Percentiles rank a stretch among this genome's conserved stretches.
These are phyloP conservation scores for Boechera retrofracta DNA, from an alignment of 345 rosid species.

Conservation along the genomic window DNA sequence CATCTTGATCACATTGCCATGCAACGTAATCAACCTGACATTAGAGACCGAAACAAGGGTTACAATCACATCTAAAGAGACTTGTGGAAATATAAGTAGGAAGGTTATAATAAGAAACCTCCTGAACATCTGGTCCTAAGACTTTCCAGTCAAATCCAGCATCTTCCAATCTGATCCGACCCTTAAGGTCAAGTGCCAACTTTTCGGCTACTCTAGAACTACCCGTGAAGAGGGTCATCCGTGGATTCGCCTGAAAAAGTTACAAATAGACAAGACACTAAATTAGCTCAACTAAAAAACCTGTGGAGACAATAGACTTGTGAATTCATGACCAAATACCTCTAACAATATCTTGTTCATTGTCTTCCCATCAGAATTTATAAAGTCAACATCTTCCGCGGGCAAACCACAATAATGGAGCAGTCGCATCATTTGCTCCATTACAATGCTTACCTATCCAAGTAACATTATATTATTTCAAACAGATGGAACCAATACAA, in stretches of 20 bases:
- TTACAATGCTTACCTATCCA: conserved; percentile 83
- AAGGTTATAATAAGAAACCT: conserved; percentile 53
- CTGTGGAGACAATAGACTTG: not conserved
- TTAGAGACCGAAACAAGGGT: conserved; percentile 29
- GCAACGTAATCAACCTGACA: conserved; percentile 91
- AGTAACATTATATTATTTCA: conserved; percentile 14
- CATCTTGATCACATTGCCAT: conserved; percentile 99
- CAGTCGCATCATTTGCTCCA: conserved; percentile 96
- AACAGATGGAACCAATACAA: conserved; percentile 3
- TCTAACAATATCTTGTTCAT: conserved; percentile 88
- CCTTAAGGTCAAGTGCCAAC: conserved; percentile 88
- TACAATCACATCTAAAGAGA: conserved; percentile 15
- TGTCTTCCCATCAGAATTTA: conserved; percentile 90
- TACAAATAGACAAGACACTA: not conserved
- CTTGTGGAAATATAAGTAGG: not conserved
- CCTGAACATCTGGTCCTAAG: conserved; percentile 94
- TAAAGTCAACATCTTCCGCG: conserved; percentile 88
- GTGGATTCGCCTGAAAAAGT: conserved; percentile 76
- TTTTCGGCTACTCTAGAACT: conserved; percentile 97
- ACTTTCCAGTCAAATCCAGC: conserved; percentile 99
- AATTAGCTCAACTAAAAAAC: not conserved
- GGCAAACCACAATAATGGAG: conserved; percentile 95
- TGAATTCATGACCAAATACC: conserved; percentile 55
- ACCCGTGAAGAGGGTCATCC: conserved; percentile 97
- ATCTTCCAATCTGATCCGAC: conserved; percentile 91